Conservation (phyloP, 1,139 yeast genomes). For the Sugiyamaella castrensis region DNA sequence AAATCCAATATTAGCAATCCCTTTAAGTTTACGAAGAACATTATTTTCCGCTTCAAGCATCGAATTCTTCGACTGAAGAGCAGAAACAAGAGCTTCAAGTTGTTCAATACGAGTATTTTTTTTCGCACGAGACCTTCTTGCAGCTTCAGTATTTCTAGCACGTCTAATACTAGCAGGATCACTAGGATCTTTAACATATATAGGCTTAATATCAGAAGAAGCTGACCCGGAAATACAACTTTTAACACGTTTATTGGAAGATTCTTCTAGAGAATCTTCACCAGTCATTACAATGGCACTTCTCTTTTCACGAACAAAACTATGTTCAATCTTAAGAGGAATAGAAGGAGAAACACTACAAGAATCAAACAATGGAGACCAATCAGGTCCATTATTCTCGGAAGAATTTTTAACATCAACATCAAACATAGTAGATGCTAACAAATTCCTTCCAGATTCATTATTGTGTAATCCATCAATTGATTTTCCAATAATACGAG, state of each 20-base stretch:
- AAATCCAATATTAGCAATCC: not conserved
- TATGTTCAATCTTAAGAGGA: slow-evolving; percentile 14
- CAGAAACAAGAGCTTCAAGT: slow-evolving; percentile 73
- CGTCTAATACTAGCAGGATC: slow-evolving; percentile 78
- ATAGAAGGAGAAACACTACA: slow-evolving; percentile 4
- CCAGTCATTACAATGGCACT: slow-evolving; percentile 22
- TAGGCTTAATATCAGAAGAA: slow-evolving; percentile 54
- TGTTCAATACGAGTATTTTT: slow-evolving; percentile 85
- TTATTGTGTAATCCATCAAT: not conserved
- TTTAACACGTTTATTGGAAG: slow-evolving; percentile 3
- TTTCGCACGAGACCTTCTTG: slow-evolving; percentile 91
- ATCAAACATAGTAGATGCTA: slow-evolving; percentile 18
- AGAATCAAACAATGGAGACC: slow-evolving; percentile 17
- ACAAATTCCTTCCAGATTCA: not conserved
- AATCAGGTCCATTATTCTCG: slow-evolving; percentile 11
- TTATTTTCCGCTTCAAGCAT: slow-evolving; percentile 51
- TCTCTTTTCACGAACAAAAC: slow-evolving; percentile 22
- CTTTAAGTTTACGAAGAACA: slow-evolving; percentile 17
- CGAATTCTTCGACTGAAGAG: slow-evolving; percentile 53
- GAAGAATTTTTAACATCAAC: slow-evolving; percentile 3
- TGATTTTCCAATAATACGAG: not conserved
- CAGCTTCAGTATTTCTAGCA: slow-evolving; percentile 96
- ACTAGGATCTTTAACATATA: slow-evolving; percentile 48
- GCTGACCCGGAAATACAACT: not conserved
- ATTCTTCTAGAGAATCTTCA: slow-evolving; percentile 3